These are phyloP conservation scores for Pythium apleroticum DNA, from an alignment of 352 stramenopile species.

Conservation along the genomic window DNA sequence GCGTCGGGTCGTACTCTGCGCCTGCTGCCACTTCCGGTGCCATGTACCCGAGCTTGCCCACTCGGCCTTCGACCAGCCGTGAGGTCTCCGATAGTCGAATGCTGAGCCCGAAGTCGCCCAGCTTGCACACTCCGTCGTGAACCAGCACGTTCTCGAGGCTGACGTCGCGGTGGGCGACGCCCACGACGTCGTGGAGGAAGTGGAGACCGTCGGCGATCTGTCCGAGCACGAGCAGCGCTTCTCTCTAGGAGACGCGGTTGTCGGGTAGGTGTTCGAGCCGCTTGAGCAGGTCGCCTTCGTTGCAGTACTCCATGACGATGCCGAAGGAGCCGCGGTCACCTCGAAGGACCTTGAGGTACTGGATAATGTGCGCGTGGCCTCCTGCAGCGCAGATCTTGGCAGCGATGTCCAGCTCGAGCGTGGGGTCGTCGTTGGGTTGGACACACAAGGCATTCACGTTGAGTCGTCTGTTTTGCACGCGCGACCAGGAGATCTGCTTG, in stretches of 20 bases:
- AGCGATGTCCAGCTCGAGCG: conserved; percentile 25
- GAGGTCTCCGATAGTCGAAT: background rate
- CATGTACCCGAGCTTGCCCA: conserved; percentile 35
- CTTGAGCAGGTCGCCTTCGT: conserved; percentile 31
- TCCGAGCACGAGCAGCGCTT: conserved; percentile 21
- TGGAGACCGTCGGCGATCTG: conserved; percentile 27
- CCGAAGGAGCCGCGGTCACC: conserved; percentile 18
- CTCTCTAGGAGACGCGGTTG: conserved; percentile 18
- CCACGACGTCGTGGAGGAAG: conserved; percentile 30
- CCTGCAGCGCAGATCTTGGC: conserved; percentile 23
- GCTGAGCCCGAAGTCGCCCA: conserved; percentile 38
- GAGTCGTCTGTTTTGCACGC: background rate
- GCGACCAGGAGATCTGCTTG: conserved; percentile 22
- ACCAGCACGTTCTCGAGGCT: conserved; percentile 38
- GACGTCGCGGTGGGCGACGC: conserved; percentile 35
- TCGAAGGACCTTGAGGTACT: conserved; percentile 21
- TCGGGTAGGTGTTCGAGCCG: conserved; percentile 21
- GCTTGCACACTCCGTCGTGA: conserved; percentile 30
- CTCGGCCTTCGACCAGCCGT: conserved; percentile 11
- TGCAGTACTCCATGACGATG: conserved; percentile 41
- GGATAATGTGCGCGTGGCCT: conserved; percentile 29
- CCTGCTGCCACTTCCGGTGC: conserved; percentile 22
- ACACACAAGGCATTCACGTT: background rate
- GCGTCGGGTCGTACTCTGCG: conserved; percentile 19
- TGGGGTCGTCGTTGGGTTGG: conserved; percentile 19